Conservation (phyloP, 768 basidiomycete species). For the Ephemerocybe angulata region DNA sequence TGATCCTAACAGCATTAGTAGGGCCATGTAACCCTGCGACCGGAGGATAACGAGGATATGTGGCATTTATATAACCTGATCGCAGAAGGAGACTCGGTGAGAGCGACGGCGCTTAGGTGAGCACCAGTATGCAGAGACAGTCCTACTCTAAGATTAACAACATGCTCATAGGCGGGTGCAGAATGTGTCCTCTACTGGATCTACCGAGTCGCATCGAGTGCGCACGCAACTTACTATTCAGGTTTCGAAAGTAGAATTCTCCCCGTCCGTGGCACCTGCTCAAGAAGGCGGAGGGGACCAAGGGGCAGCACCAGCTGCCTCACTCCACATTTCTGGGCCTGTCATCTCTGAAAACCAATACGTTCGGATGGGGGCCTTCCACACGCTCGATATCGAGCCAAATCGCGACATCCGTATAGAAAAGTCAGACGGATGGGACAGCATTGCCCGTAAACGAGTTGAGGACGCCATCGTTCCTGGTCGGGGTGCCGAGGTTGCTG, state of each 20-base stretch:
- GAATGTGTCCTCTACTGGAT: conserved; percentile 88
- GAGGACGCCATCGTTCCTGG: conserved; percentile 91
- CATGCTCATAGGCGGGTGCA: conserved; percentile 67
- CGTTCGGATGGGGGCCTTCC: conserved; percentile 89
- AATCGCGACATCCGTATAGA: conserved; percentile 89
- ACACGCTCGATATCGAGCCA: conserved; percentile 90
- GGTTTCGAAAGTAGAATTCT: conserved; percentile 78
- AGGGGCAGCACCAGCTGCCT: conserved; percentile 37
- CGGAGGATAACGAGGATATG: conserved; percentile 99
- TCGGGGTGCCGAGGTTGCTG: conserved; percentile 92
- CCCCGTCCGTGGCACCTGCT: conserved; percentile 54
- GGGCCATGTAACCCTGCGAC: conserved; percentile 92
- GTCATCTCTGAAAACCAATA: conserved; percentile 84
- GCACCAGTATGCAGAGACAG: too few relatives aligned
- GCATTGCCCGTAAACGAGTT: conserved; percentile 74
- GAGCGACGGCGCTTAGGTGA: conserved; percentile 81
- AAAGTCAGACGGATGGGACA: conserved; percentile 90
- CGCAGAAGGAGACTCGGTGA: conserved; percentile 79
- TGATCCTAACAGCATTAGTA: conserved; percentile 34
- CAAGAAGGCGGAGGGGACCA: conserved; percentile 30
- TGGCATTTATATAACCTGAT: conserved; percentile 99
- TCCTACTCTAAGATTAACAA: background rate
- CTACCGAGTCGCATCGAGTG: conserved; percentile 87
- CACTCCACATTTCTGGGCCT: conserved; percentile 82
- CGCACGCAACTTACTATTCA: conserved; percentile 79